Percentiles rank a stretch among this genome's conserved stretches.
Evolutionary conservation across 768 basidiomycete genomes (phyloP).

Genomic region (Dentipellis fragilis): DNA sequence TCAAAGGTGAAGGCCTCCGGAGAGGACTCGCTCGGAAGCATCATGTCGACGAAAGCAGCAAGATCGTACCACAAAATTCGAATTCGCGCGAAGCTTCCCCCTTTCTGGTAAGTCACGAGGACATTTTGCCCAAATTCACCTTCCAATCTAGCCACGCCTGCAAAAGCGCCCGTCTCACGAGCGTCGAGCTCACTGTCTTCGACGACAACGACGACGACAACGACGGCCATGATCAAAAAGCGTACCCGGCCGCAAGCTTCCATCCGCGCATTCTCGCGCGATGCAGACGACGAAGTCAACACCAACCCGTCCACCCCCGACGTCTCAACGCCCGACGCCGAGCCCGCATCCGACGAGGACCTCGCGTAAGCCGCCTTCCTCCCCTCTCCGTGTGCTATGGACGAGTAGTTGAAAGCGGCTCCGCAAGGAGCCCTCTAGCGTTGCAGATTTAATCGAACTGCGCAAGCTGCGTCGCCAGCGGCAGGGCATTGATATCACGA

Average conservation of each 20-base stretch:
- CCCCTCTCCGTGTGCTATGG: background rate
- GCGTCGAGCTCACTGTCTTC: background rate
- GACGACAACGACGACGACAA: constrained; percentile 1
- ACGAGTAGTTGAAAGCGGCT: constrained; percentile 2
- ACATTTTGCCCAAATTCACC: no score
- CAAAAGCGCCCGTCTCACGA: no score
- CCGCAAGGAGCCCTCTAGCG: constrained; percentile 26
- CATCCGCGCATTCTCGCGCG: constrained; percentile 39
- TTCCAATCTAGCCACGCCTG: no score
- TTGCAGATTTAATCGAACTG: constrained; percentile 79
- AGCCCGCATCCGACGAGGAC: constrained; percentile 18
- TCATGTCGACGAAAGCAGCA: no score
- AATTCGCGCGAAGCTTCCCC: no score
- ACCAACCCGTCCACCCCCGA: background rate
- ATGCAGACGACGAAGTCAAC: constrained; percentile 16
- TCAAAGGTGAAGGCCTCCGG: no score
- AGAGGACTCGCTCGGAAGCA: no score
- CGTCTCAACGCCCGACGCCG: constrained; percentile 22
- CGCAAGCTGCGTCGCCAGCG: constrained; percentile 63
- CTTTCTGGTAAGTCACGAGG: no score
- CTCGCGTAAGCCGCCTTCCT: constrained; percentile 36
- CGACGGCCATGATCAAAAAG: constrained; percentile 55
- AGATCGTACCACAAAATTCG: no score
- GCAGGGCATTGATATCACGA: constrained; percentile 79
- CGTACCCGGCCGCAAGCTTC: constrained; percentile 57